Conservation (phyloP, 768 basidiomycete species). For the Suillus clintonianus region DNA sequence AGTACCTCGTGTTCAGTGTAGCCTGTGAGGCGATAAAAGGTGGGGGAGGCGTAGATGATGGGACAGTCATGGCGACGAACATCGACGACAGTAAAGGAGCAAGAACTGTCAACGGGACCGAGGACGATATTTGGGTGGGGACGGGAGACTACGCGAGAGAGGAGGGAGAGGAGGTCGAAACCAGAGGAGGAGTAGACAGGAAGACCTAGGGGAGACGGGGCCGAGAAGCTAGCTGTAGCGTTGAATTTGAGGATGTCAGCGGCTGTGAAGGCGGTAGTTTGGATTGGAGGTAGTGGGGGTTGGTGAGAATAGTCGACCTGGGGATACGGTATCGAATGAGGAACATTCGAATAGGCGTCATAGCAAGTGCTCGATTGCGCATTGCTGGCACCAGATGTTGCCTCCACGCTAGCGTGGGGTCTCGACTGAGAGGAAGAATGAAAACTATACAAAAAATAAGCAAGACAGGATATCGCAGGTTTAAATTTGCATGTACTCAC, state of each 20-base stretch:
- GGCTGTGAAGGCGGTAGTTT: constrained; percentile 4
- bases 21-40: constrained; percentile 77
- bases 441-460: constrained; percentile 26
- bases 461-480: not conserved
- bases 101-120: constrained; percentile 91
- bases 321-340: not conserved
- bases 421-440: constrained; percentile 18
- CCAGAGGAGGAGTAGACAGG: constrained; percentile 89
- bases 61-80: constrained; percentile 78
- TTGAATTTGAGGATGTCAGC: constrained; percentile 1
- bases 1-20: constrained; percentile 76
- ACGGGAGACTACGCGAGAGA: constrained; percentile 75
- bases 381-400: not conserved
- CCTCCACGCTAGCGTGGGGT: constrained; percentile 6
- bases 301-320: constrained; percentile 1
- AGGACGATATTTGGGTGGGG: constrained; percentile 74
- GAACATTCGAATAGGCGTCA: constrained; percentile 1
- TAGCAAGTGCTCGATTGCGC: not conserved
- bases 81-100: constrained; percentile 91
- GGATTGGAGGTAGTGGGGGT: not conserved
- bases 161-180: constrained; percentile 84
- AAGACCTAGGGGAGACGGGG: constrained; percentile 37
- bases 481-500: constrained; percentile 16
- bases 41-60: constrained; percentile 88
- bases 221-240: constrained; percentile 11